Conservation (phyloP, 148 eudicot genomes). For the Persicaria tinctoria region DNA sequence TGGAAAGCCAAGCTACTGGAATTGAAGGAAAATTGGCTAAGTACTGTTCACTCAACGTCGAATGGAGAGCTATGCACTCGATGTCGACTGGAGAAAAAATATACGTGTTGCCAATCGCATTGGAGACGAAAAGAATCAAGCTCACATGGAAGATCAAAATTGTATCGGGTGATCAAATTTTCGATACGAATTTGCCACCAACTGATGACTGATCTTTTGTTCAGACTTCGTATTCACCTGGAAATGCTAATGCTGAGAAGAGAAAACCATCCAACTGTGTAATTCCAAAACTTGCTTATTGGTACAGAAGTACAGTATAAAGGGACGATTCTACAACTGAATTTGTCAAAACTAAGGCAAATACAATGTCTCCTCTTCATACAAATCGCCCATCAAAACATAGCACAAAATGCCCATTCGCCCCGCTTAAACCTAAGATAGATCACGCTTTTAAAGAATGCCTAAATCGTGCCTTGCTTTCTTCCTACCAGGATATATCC, state of each 20-base stretch:
- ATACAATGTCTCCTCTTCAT: neutral
- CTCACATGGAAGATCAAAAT: too few species aligned
- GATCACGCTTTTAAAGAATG: neutral
- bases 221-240: constrained; percentile 28
- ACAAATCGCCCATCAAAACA: neutral
- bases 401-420: neutral
- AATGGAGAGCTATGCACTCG: too few species aligned
- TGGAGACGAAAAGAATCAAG: too few species aligned
- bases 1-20: too few species aligned
- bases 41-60: too few species aligned
- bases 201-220: too few species aligned
- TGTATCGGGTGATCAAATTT: too few species aligned
- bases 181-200: too few species aligned
- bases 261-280: constrained; percentile 34
- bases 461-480: neutral
- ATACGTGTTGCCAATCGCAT: too few species aligned
- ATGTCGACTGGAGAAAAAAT: too few species aligned
- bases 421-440: neutral
- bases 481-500: constrained; percentile 1
- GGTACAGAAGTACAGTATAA: neutral
- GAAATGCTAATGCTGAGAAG: constrained; percentile 72
- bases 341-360: neutral
- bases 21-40: too few species aligned
- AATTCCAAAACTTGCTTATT: too few species aligned
- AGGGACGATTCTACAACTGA: neutral